phyloP scores from a whole-genome alignment of 2,329 filamentous ascomycete species.

The Penicillium carneum region DNA sequence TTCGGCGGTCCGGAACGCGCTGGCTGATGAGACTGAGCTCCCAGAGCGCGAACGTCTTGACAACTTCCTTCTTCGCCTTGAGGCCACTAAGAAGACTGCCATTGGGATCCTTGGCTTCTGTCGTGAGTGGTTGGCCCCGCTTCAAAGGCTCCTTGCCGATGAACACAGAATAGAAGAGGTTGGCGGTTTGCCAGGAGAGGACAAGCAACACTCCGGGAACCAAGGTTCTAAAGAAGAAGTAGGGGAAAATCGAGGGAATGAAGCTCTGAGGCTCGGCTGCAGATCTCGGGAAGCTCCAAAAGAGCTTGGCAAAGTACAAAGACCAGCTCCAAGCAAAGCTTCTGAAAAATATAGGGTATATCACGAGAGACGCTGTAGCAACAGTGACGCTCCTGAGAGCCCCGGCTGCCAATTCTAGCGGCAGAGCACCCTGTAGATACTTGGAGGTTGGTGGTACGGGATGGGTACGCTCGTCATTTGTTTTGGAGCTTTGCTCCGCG shows the following conservation, averaged over 20 bases:
- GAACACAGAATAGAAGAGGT: slow-evolving; percentile 79
- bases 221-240: slow-evolving; percentile 63
- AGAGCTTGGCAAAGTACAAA: slow-evolving; percentile 72
- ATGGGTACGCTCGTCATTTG: slow-evolving; percentile 48
- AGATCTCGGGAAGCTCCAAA: slow-evolving; percentile 78
- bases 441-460: slow-evolving; percentile 46
- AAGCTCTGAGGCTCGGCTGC: slow-evolving; percentile 64
- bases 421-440: slow-evolving; percentile 49
- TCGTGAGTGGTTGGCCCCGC: slow-evolving; percentile 81
- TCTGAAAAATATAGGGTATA: slow-evolving; percentile 71
- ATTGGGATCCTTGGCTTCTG: slow-evolving; percentile 87
- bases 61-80: slow-evolving; percentile 79
- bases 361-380: slow-evolving; percentile 57
- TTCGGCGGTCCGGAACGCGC: slow-evolving; percentile 75
- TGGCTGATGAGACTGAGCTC: slow-evolving; percentile 82
- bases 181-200: slow-evolving; percentile 78
- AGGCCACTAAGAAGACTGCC: slow-evolving; percentile 85
- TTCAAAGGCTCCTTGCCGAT: slow-evolving; percentile 83
- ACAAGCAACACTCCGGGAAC: slow-evolving; percentile 71
- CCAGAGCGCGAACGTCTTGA: slow-evolving; percentile 87
- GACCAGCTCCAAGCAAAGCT: slow-evolving; percentile 71
- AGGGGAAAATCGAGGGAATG: slow-evolving; percentile 64
- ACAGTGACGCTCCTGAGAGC: slow-evolving; percentile 50
- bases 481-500: slow-evolving; percentile 44
- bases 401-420: slow-evolving; percentile 43